Evolutionary conservation across 2,329 filamentous ascomycete species (phyloP), one percentile per base, ranked within the genome.

Genomic region (Colletotrichum cordylinicola): DNA sequence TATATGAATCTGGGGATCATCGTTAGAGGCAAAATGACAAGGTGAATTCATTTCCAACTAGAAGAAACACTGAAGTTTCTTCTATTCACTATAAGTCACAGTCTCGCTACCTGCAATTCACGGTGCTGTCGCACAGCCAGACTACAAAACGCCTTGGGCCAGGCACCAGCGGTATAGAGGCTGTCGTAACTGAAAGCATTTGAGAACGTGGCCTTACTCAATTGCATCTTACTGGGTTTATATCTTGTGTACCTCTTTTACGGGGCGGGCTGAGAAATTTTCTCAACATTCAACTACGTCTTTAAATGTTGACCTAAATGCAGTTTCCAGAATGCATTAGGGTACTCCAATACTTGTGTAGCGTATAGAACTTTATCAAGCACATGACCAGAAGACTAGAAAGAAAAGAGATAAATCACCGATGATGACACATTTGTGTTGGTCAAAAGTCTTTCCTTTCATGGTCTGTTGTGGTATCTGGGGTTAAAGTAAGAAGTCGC

Each of bases 41-140:
- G n/a, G 43, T 52, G 43, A 52, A 52, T 52, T 1, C 43, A 52
- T 52, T 21, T 21, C 6, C 10, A 8, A 12, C 43, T 13, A 10
- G 13, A 52, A 52, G 10, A 13, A 52, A 52, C 6, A 21, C 3
- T 1, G 3, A 1, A 4, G 2, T 12, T 0, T 52, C 6, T 52
- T 21, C 4, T n/a, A 52, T 8, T 52, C 43, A 52, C 43, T 21
- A 8, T 52, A 12, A 0, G n/a, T 8, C 12, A 8, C 4, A 52
- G 21, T 7, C 3, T 52, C 43, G 12, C 4, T 21, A 13, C 6
- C 21, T n/a, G 43, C 2, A 21, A 52, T 21, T 21, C 4, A 13
- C n/a, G 6, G 43, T 16, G 10, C n/a, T 6, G n/a, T 52, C 10
- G 21, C 43, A n/a, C 43, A 21, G 43, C 10, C 10, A 21, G 6